Evolutionary conservation across 495 filamentous ascomycete genomes (phyloP).

Genomic region (Friedmanniomyces simplex): DNA sequence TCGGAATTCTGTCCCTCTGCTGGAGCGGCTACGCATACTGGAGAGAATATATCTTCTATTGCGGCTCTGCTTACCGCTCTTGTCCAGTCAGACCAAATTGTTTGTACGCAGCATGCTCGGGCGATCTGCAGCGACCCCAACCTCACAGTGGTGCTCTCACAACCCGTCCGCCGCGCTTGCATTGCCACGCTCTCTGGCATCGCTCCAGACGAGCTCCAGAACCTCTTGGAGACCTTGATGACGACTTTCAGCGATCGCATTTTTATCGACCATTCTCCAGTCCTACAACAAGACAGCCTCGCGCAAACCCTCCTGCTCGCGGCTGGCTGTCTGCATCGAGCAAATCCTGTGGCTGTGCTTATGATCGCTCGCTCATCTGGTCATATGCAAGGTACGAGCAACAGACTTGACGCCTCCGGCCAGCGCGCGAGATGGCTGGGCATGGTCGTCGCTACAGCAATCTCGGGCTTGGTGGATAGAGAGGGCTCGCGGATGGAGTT

Average conservation of each 20-base stretch:
- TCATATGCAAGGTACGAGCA: constrained; percentile 73
- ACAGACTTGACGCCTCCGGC: constrained; percentile 70
- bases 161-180: constrained; percentile 3
- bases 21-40: background rate
- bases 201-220: background rate
- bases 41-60: constrained; percentile 28
- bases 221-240: constrained; percentile 55
- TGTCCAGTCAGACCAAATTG: constrained; percentile 8
- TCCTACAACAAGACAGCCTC: constrained; percentile 83
- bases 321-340: constrained; percentile 63
- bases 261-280: constrained; percentile 73
- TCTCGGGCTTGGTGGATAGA: constrained; percentile 72
- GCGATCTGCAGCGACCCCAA: background rate
- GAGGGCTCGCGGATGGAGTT: constrained; percentile 67
- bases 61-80: constrained; percentile 36
- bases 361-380: constrained; percentile 56
- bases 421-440: constrained; percentile 69
- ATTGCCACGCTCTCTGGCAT: background rate
- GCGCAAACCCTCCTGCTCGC: constrained; percentile 68
- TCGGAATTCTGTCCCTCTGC: background rate
- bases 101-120: background rate
- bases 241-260: constrained; percentile 72
- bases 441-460: constrained; percentile 74
- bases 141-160: background rate
- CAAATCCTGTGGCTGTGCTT: constrained; percentile 47